Evolutionary conservation across 2,329 filamentous ascomycete species (phyloP).

Genomic region (Pseudogymnoascus sp.): DNA sequence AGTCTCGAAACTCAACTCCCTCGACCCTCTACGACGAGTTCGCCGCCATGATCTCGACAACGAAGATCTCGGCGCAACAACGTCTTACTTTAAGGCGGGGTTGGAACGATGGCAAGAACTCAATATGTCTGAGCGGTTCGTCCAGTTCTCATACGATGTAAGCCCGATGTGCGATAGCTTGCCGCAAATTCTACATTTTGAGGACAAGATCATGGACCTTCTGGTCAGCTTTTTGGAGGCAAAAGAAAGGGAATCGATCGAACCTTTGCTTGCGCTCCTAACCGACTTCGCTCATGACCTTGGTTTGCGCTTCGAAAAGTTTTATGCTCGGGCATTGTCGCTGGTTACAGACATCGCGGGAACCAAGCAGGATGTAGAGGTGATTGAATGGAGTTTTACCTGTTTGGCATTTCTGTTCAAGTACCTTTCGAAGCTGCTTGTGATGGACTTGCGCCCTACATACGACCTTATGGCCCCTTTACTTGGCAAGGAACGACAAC

Average conservation of each 20-base stretch:
- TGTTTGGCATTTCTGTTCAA: conserved; percentile 95
- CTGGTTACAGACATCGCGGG: conserved; percentile 72
- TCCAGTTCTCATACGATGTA: conserved; percentile 65
- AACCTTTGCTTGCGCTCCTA: conserved; percentile 79
- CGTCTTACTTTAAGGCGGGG: conserved; percentile 80
- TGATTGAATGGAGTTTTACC: conserved; percentile 97
- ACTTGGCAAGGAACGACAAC: conserved; percentile 73
- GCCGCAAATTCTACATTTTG: conserved; percentile 84
- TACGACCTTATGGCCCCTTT: conserved; percentile 77
- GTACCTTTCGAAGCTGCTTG: conserved; percentile 80
- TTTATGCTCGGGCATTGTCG: conserved; percentile 68
- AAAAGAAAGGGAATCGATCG: conserved; percentile 70
- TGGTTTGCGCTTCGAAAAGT: conserved; percentile 76
- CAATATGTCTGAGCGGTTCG: conserved; percentile 78
- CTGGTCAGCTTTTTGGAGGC: conserved; percentile 68
- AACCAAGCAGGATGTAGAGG: conserved; percentile 68
- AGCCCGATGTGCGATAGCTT: conserved; percentile 78
- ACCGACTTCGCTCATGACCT: conserved; percentile 93
- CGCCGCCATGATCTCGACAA: conserved; percentile 76
- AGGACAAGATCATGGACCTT: conserved; percentile 72
- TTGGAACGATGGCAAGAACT: conserved; percentile 85
- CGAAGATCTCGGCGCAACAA: conserved; percentile 63
- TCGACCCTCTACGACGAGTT: conserved; percentile 87
- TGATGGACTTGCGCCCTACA: conserved; percentile 76
- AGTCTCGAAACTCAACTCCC: conserved; percentile 76